Evolutionary conservation across 1,284 basidiomycete species (phyloP).

Genomic region (Apiotrichum sp.): DNA sequence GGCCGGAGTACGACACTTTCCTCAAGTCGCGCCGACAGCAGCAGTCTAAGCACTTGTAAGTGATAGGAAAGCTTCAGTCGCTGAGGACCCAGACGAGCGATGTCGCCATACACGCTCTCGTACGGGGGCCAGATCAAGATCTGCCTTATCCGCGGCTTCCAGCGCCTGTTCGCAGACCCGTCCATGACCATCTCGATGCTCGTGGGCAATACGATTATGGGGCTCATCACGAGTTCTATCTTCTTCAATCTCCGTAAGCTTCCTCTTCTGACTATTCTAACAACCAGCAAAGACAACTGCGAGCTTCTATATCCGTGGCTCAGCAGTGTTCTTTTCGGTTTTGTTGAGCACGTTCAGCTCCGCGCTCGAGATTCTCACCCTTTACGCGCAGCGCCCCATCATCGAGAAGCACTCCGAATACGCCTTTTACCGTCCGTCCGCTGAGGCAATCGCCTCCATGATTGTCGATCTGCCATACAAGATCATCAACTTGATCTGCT

Average conservation of each 20-base stretch:
- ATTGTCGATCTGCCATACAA: constrained; percentile 52
- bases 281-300: constrained; percentile 26
- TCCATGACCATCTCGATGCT: constrained; percentile 44
- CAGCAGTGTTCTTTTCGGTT: constrained; percentile 49
- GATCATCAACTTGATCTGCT: constrained; percentile 40
- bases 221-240: constrained; percentile 47
- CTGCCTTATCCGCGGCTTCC: constrained; percentile 47
- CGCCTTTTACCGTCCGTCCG: constrained; percentile 49
- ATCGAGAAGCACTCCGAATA: constrained; percentile 48
- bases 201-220: constrained; percentile 48
- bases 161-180: constrained; percentile 45
- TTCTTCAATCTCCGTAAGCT: constrained; percentile 48
- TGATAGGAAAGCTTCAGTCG: too few relatives aligned
- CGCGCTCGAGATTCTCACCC: constrained; percentile 43
- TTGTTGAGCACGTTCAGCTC: constrained; percentile 42
- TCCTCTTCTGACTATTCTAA: too few relatives aligned
- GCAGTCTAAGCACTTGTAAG: constrained; percentile 49
- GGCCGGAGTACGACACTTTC: constrained; percentile 45
- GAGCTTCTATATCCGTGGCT: constrained; percentile 37
- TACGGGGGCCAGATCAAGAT: constrained; percentile 46
- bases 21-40: constrained; percentile 44
- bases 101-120: constrained; percentile 48
- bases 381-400: constrained; percentile 49
- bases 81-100: constrained; percentile 32
- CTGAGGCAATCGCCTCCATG: constrained; percentile 49